phyloP scores from a whole-genome alignment of 2,329 filamentous ascomycete genomes.

The Exophiala aquamarina region DNA sequence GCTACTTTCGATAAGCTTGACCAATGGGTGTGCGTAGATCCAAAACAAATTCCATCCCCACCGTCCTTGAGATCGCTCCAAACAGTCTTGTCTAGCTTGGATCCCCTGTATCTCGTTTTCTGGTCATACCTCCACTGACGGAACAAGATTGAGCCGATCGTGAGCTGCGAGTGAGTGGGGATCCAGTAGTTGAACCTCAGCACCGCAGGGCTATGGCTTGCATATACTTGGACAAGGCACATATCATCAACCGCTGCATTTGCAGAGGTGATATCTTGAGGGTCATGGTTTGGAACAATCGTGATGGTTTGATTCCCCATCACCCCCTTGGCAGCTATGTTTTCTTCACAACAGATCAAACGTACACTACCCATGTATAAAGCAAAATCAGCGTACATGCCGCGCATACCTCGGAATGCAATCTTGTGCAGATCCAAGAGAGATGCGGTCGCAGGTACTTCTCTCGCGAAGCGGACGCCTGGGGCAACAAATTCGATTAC shows the following conservation, averaged over 20 bases:
- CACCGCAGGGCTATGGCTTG: no score
- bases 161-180: slow-evolving; percentile 18
- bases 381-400: slow-evolving; percentile 28
- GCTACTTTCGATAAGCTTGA: no score
- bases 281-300: slow-evolving; percentile 2
- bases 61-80: no score
- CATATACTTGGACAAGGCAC: no score
- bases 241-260: no score
- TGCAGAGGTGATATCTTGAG: neutral
- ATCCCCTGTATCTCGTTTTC: no score
- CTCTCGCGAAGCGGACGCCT: slow-evolving; percentile 13
- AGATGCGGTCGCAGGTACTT: slow-evolving; percentile 7
- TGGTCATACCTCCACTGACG: slow-evolving; percentile 28
- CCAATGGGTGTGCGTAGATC: no score
- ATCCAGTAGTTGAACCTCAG: slow-evolving; percentile 29
- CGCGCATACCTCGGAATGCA: slow-evolving; percentile 31
- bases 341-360: neutral
- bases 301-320: slow-evolving; percentile 6
- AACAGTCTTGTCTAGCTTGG: no score
- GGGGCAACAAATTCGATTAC: slow-evolving; percentile 13
- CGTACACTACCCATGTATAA: slow-evolving; percentile 20
- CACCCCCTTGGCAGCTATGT: slow-evolving; percentile 1
- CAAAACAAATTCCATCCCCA: no score
- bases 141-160: slow-evolving; percentile 27
- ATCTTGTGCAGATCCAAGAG: slow-evolving; percentile 30